Percentiles rank a stretch among this genome's conserved stretches.
phyloP scores from a whole-genome alignment of 2,329 filamentous ascomycete genomes.

The Coniochaeta ligniaria region DNA sequence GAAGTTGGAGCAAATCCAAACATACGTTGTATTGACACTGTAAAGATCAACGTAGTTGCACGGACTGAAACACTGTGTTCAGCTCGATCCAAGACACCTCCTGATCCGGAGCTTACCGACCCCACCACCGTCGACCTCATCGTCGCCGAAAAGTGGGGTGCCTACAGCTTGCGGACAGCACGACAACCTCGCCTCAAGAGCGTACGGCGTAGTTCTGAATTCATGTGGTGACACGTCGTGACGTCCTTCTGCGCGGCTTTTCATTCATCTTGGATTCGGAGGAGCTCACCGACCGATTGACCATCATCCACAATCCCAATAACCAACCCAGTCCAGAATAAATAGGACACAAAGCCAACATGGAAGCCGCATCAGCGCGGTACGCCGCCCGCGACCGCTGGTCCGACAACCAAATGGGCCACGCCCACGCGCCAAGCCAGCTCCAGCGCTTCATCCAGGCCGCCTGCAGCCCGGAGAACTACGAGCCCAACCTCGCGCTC shows the following conservation, averaged over 20 bases:
- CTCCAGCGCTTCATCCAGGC: constrained; percentile 94
- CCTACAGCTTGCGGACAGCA: background rate
- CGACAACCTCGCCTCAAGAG: background rate
- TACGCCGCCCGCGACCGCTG: constrained; percentile 95
- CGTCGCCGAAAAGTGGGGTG: background rate
- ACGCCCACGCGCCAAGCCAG: constrained; percentile 67
- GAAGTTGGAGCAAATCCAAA: too few relatives aligned
- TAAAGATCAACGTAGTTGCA: background rate
- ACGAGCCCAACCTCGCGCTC: constrained; percentile 92
- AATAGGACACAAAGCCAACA: constrained; percentile 23
- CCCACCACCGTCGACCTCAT: background rate
- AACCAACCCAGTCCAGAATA: background rate
- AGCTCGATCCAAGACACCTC: background rate
- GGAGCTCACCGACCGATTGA: background rate
- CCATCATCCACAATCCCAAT: constrained; percentile 1
- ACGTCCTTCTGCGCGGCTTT: background rate
- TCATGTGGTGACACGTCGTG: background rate
- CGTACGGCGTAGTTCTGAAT: background rate
- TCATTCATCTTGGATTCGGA: background rate
- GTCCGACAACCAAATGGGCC: constrained; percentile 58
- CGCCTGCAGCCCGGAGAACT: constrained; percentile 95
- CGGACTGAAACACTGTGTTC: background rate
- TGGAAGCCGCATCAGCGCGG: constrained; percentile 94
- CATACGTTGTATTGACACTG: too few relatives aligned
- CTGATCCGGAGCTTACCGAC: background rate